These are phyloP conservation scores for Boeremia exigua DNA, from an alignment of 2,329 filamentous ascomycete genomes.

Conservation along the genomic window DNA sequence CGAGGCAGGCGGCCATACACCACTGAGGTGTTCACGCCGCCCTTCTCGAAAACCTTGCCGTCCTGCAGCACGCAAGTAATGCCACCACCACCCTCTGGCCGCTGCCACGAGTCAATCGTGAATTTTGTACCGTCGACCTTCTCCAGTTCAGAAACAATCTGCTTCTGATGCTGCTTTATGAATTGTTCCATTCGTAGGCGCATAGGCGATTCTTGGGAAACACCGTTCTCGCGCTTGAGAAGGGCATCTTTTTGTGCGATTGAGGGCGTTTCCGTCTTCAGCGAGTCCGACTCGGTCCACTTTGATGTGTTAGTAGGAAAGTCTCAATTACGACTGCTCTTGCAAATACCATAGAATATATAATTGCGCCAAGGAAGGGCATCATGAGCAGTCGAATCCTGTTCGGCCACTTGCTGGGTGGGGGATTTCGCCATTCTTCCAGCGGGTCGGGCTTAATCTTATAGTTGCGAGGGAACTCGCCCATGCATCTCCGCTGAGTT, in stretches of 20 bases:
- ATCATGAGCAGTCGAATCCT: slow-evolving; percentile 55
- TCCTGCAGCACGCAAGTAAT: slow-evolving; percentile 95
- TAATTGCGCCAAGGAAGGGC: slow-evolving; percentile 59
- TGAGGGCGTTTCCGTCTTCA: slow-evolving; percentile 65
- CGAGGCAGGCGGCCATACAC: slow-evolving; percentile 92
- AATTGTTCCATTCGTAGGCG: slow-evolving; percentile 96
- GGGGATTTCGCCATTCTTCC: slow-evolving; percentile 44
- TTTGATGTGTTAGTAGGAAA: slow-evolving; percentile 20
- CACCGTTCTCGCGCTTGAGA: slow-evolving; percentile 76
- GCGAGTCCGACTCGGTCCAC: slow-evolving; percentile 45
- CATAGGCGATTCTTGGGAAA: slow-evolving; percentile 86
- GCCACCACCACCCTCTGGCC: slow-evolving; percentile 88
- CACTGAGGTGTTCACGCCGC: slow-evolving; percentile 90
- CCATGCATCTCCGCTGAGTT: slow-evolving; percentile 25
- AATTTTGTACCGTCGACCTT: slow-evolving; percentile 84
- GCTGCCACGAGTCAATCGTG: slow-evolving; percentile 82
- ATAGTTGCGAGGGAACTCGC: slow-evolving; percentile 28
- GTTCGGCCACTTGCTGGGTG: slow-evolving; percentile 46
- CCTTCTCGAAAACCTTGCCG: slow-evolving; percentile 97
- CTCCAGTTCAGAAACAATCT: slow-evolving; percentile 84
- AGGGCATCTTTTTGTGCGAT: slow-evolving; percentile 86
- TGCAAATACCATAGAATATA: slow-evolving; percentile 64
- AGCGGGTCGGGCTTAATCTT: slow-evolving; percentile 33
- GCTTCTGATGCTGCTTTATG: slow-evolving; percentile 89
- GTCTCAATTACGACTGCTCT: too few species aligned